Conservation (phyloP, 2,329 filamentous ascomycete genomes). For the Colletotrichum gigasporum region DNA sequence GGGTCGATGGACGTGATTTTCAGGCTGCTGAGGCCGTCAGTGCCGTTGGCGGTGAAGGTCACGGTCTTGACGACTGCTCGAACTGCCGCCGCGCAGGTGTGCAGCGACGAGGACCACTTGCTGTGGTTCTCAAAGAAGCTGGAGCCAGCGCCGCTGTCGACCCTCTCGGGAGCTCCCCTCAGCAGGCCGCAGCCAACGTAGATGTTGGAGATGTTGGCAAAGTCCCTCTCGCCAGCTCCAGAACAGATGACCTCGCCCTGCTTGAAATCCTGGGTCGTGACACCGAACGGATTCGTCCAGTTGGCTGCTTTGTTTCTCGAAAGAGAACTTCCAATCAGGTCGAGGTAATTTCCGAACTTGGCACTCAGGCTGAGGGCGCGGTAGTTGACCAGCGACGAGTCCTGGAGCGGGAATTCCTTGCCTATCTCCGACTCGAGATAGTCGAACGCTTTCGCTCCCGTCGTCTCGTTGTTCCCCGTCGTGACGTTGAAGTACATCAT, state of each 20-base stretch:
- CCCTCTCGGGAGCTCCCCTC: conserved; percentile 47
- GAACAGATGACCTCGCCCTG: conserved; percentile 37
- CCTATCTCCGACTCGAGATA: conserved; percentile 49
- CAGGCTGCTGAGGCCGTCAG: conserved; percentile 43
- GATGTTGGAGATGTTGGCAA: conserved; percentile 53
- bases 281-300: conserved; percentile 4
- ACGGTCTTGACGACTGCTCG: conserved; percentile 56
- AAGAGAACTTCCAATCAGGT: background rate
- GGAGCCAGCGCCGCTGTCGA: conserved; percentile 41
- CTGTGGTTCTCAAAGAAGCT: conserved; percentile 50
- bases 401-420: conserved; percentile 42
- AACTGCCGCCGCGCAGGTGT: conserved; percentile 51
- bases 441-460: conserved; percentile 36
- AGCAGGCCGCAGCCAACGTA: conserved; percentile 50
- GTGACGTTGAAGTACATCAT: conserved; percentile 53
- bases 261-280: background rate
- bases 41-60: conserved; percentile 52
- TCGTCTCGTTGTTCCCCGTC: conserved; percentile 31
- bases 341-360: conserved; percentile 15
- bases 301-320: background rate
- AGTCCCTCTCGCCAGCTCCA: conserved; percentile 40
- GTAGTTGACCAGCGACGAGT: background rate
- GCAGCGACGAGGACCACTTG: conserved; percentile 52
- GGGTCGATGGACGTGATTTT: conserved; percentile 43
- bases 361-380: background rate